Evolutionary conservation across 345 rosid species (phyloP).

Genomic region (Aurinia saxatilis): DNA sequence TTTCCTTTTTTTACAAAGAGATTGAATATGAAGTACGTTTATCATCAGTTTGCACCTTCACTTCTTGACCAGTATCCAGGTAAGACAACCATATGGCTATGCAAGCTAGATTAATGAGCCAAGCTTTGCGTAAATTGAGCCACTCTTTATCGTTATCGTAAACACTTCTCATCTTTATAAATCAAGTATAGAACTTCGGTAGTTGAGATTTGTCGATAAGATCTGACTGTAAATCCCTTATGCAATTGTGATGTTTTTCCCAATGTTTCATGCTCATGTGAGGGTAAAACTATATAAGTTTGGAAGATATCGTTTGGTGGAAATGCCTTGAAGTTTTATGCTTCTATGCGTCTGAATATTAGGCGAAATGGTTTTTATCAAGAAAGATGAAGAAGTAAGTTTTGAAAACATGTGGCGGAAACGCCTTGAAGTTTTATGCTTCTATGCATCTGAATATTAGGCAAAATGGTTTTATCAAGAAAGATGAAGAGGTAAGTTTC

Average conservation of each 20-base stretch:
- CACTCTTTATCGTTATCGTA: conserved; percentile 85
- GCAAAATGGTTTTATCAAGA: conserved; percentile 70
- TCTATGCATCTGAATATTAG: conserved; percentile 76
- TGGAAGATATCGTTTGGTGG: conserved; percentile 95
- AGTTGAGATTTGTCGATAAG: background rate
- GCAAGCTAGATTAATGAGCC: conserved; percentile 99
- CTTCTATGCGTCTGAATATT: conserved; percentile 83
- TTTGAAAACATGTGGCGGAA: conserved; percentile 74
- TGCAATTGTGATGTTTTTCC: background rate
- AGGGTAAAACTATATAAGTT: conserved; percentile 85
- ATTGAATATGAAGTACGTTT: too few species aligned
- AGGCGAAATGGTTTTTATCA: conserved; percentile 60
- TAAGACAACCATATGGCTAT: conserved; percentile 98
- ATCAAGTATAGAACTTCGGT: conserved; percentile 46
- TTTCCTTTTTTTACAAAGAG: too few species aligned
- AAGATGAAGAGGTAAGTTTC: conserved; percentile 74
- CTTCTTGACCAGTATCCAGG: too few species aligned
- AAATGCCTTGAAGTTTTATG: conserved; percentile 96
- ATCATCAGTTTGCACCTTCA: too few species aligned
- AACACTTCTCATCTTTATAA: conserved; percentile 68
- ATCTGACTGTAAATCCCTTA: background rate
- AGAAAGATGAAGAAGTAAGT: conserved; percentile 89
- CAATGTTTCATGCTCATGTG: conserved; percentile 36
- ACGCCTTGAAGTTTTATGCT: conserved; percentile 97
- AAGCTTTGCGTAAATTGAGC: conserved; percentile 94